Percentiles rank a stretch among this genome's conserved stretches.
Conservation (phyloP, 225 moss, liverwort and hornwort species). For the Antitrichia curtipendula region DNA sequence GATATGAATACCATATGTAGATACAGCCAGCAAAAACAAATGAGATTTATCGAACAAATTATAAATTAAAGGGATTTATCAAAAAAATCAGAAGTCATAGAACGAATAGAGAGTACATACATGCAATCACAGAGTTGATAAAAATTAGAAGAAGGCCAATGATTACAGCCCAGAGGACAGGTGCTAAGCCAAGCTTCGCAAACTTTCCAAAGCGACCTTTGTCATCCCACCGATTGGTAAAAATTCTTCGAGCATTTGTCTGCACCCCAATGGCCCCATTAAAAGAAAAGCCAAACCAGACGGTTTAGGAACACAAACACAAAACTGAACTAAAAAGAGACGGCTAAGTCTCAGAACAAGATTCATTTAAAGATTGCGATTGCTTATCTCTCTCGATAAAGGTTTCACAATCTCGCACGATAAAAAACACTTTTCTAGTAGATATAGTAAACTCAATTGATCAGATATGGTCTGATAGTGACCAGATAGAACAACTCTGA, state of each 20-base stretch:
- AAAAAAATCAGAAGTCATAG: background rate
- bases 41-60: no score
- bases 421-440: background rate
- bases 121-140: slow-evolving; percentile 62
- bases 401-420: background rate
- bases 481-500: background rate
- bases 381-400: background rate
- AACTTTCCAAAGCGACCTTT: slow-evolving; percentile 70
- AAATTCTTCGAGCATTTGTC: slow-evolving; percentile 77
- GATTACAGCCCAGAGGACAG: slow-evolving; percentile 67
- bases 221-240: slow-evolving; percentile 74
- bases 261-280: slow-evolving; percentile 7
- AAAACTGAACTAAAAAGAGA: background rate
- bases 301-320: background rate
- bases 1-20: background rate
- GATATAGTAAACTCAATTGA: background rate
- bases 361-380: background rate
- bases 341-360: background rate
- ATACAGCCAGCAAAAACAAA: background rate
- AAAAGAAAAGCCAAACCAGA: background rate
- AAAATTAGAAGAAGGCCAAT: slow-evolving; percentile 54
- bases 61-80: background rate
- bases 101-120: slow-evolving; percentile 20
- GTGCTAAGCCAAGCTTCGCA: slow-evolving; percentile 82
- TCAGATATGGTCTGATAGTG: background rate